Conservation (phyloP, 1,139 yeast species). For the Geotrichum cucujoidarum region DNA sequence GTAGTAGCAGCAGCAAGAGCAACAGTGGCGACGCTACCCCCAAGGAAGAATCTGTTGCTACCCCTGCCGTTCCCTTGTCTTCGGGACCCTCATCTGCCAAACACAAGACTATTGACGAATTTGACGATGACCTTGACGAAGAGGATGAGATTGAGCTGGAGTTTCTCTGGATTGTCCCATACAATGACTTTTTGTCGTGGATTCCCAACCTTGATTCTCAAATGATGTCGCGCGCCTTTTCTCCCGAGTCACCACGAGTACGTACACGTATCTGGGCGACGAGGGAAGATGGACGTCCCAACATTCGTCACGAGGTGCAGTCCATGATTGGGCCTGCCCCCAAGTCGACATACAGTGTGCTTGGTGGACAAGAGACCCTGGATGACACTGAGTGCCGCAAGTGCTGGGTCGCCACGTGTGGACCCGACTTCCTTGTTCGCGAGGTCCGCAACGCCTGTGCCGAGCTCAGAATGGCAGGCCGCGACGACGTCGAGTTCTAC, state of each 20-base stretch:
- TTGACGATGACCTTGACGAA: background rate
- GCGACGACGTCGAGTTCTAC: slow-evolving; percentile 22
- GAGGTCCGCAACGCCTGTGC: slow-evolving; percentile 28
- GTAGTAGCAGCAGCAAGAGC: background rate
- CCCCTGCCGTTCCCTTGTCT: background rate
- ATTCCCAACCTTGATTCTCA: slow-evolving; percentile 19
- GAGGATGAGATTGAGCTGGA: slow-evolving; percentile 16
- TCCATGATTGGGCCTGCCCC: slow-evolving; percentile 18
- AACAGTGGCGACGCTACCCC: background rate
- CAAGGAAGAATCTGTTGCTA: background rate
- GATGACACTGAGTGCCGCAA: background rate
- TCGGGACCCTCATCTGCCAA: background rate
- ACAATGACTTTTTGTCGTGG: slow-evolving; percentile 25
- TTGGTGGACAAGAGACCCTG: background rate
- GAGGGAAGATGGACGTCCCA: slow-evolving; percentile 26
- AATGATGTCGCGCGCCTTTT: background rate
- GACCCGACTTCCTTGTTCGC: slow-evolving; percentile 28
- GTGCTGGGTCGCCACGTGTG: slow-evolving; percentile 30
- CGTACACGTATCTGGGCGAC: slow-evolving; percentile 26
- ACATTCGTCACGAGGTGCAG: slow-evolving; percentile 21
- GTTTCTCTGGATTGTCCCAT: slow-evolving; percentile 31
- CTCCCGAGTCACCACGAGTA: slow-evolving; percentile 3
- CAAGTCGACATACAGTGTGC: background rate
- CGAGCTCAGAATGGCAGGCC: slow-evolving; percentile 24
- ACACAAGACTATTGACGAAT: background rate